Evolutionary conservation across 441 rosid genomes (phyloP).

Genomic region (Populus hybrid): DNA sequence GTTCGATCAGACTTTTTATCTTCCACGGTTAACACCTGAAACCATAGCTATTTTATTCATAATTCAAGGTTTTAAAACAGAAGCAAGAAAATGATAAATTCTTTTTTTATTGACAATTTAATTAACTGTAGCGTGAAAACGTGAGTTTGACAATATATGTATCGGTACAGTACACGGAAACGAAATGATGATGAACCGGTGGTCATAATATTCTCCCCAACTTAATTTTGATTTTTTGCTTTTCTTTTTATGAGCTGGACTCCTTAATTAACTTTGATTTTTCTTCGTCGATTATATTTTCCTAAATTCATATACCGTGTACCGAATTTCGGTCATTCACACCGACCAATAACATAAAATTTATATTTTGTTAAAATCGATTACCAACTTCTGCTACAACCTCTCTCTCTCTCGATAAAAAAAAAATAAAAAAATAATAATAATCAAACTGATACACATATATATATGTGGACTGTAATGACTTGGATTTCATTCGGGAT

Average conservation of each 20-base stretch:
- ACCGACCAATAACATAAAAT: neutral
- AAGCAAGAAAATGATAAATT: neutral
- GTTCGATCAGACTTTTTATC: neutral
- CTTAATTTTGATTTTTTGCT: neutral
- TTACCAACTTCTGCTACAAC: neutral
- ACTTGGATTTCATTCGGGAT: no score
- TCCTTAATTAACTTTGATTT: neutral
- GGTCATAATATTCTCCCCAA: neutral
- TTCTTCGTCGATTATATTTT: neutral
- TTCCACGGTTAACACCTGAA: neutral
- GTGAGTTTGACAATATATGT: neutral
- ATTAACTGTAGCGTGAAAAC: neutral
- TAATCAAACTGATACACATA: no score
- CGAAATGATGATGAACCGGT: neutral
- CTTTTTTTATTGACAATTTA: neutral
- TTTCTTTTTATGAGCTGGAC: neutral
- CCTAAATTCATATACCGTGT: neutral
- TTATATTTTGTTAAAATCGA: neutral
- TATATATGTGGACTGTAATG: no score
- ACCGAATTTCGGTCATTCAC: neutral
- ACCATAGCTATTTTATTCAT: neutral
- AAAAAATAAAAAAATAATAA: no score
- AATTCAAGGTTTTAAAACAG: neutral
- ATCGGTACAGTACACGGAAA: neutral
- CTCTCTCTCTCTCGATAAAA: no score